phyloP scores from a whole-genome alignment of 2,329 filamentous ascomycete species.

The Ambrosiella cleistominuta region DNA sequence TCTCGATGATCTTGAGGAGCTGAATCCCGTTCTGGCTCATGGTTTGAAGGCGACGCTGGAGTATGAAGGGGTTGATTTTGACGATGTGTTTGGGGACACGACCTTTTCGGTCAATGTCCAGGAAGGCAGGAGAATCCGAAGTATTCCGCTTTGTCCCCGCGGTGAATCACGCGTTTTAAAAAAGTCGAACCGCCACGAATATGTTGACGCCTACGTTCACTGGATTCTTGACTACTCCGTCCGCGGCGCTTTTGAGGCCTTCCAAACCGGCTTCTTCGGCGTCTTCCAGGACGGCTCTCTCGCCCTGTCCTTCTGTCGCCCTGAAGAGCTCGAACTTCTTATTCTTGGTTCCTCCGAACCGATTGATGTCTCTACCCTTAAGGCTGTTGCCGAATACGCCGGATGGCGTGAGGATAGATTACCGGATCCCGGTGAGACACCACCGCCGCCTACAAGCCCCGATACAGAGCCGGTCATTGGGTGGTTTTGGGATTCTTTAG shows the following conservation, averaged over 20 bases:
- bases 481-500: slow-evolving; percentile 85
- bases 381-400: slow-evolving; percentile 64
- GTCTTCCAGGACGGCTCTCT: slow-evolving; percentile 60
- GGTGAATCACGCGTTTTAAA: slow-evolving; percentile 64
- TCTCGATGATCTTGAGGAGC: slow-evolving; percentile 68
- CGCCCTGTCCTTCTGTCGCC: slow-evolving; percentile 58
- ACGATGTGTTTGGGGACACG: slow-evolving; percentile 53
- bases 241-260: slow-evolving; percentile 72
- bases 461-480: slow-evolving; percentile 46
- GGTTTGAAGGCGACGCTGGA: slow-evolving; percentile 63
- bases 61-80: slow-evolving; percentile 61
- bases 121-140: slow-evolving; percentile 50
- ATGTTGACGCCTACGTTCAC: slow-evolving; percentile 68
- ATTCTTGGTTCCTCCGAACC: slow-evolving; percentile 71
- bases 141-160: slow-evolving; percentile 53
- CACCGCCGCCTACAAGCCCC: background rate
- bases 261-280: slow-evolving; percentile 85
- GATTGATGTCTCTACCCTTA: slow-evolving; percentile 59
- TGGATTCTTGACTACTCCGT: slow-evolving; percentile 67
- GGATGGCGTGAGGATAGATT: slow-evolving; percentile 41
- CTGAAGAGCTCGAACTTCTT: slow-evolving; percentile 81
- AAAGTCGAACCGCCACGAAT: slow-evolving; percentile 69
- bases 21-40: slow-evolving; percentile 55
- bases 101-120: slow-evolving; percentile 67
- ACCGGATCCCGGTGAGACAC: background rate